Evolutionary conservation across 2,329 filamentous ascomycete species (phyloP), one percentile per base, ranked within the genome.

Genomic region (Exophiala lecanii-corni): DNA sequence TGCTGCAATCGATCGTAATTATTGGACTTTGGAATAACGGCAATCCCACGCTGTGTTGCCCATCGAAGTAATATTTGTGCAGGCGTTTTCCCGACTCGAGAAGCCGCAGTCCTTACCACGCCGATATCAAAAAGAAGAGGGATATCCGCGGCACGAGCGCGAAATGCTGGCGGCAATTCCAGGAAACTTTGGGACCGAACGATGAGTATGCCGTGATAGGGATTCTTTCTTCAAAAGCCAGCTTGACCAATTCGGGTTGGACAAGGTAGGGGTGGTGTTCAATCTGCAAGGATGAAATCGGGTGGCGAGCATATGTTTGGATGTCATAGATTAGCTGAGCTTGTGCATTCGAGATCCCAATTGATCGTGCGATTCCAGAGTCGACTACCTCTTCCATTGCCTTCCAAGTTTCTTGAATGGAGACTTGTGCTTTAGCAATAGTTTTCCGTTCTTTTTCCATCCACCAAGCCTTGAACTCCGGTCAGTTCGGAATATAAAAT

Each of bases 251-350:
- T 41, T 80, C 75, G 47, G 72, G 66, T 74, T 94, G 87, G 49
- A 85, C 82, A 46, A 91, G 78, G 75, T 89, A 92, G 18, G 87
- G 87, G 75, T 94, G 88, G 71, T 91, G 86, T 74, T 94, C 87
- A 65, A 94, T 82, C 74, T 94, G 88, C 48, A 92, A 81, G 30
- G 84, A 82, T 28, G 86, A 83, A 6, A 86, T 85, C 33, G 74
- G 74, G 66, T 88, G 78, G 57, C 76, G 79, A 50, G 85, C 85
- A 67, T 89, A 87, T 58, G 84, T 79, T 61, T 91, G 75, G 55
- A 89, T 71, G 66, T 92, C 86, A 65, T 89, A 83, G 59, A 94
- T 68, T 52, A 87, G 72, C 66, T 84, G 78, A 35, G 77, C 78
- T 67, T 84, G 83, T 78, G 89, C 91, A 75, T 94, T 94, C 70